These are phyloP conservation scores for Triticum turgidum DNA, from an alignment of 176 grass and related monocot genomes.

Conservation along the genomic window DNA sequence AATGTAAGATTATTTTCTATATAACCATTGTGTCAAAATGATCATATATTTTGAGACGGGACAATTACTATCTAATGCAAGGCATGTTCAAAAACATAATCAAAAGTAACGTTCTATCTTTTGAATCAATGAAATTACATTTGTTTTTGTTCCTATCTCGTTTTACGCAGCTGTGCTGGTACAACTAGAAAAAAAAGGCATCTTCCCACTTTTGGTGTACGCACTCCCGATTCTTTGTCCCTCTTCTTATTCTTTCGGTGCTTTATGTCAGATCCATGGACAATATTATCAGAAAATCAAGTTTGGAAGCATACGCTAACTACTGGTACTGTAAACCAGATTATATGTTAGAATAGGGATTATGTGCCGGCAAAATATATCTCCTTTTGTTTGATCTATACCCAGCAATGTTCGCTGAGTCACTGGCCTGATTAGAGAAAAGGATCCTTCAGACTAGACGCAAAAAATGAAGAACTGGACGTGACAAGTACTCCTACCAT, in stretches of 20 bases:
- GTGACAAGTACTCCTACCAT: background rate
- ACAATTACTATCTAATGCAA: no score
- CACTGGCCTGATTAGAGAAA: background rate
- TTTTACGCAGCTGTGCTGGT: slow-evolving; percentile 3
- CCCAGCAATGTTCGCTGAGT: background rate
- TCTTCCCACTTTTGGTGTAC: slow-evolving; percentile 11
- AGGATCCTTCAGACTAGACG: background rate
- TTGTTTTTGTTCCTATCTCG: background rate
- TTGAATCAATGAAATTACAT: background rate
- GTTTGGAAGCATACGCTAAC: no score
- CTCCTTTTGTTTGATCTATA: slow-evolving; percentile 4
- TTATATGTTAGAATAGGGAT: no score
- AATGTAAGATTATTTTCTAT: no score
- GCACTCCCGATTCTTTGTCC: slow-evolving; percentile 16
- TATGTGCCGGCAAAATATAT: background rate
- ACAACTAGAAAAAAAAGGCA: background rate
- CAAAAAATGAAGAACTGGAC: background rate
- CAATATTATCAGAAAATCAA: slow-evolving; percentile 2
- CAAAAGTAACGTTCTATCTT: no score
- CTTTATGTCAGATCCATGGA: slow-evolving; percentile 34
- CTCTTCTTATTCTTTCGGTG: background rate
- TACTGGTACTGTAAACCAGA: no score
- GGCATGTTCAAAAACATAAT: no score
- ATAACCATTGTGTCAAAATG: no score
- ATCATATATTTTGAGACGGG: no score